Percentiles rank a stretch among this genome's conserved stretches.
Evolutionary conservation across 2,329 filamentous ascomycete genomes (phyloP).

Genomic region (Penicillium janthinellum): DNA sequence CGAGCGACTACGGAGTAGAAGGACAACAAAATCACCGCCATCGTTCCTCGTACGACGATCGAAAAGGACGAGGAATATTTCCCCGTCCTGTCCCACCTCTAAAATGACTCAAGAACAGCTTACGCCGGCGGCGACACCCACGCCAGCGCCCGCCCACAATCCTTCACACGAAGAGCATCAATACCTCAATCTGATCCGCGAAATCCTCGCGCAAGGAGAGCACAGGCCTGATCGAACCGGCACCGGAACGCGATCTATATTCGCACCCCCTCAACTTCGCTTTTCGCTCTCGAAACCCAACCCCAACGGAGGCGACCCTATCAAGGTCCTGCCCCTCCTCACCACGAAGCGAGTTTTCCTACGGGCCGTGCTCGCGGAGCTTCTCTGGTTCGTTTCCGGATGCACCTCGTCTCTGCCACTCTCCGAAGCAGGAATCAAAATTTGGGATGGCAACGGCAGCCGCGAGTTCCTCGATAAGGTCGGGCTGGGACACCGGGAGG

Average conservation of each 20-base stretch:
- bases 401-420: slow-evolving; percentile 78
- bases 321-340: slow-evolving; percentile 80
- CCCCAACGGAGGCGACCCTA: slow-evolving; percentile 43
- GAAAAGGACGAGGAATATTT: neutral
- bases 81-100: neutral
- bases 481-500: slow-evolving; percentile 77
- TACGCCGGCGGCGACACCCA: slow-evolving; percentile 1
- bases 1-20: neutral
- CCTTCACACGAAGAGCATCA: slow-evolving; percentile 81
- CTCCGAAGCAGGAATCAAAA: slow-evolving; percentile 80
- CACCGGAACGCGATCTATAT: slow-evolving; percentile 87
- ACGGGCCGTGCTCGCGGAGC: slow-evolving; percentile 84
- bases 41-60: neutral
- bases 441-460: slow-evolving; percentile 97
- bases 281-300: slow-evolving; percentile 72
- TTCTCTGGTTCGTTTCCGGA: slow-evolving; percentile 93
- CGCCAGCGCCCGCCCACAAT: slow-evolving; percentile 25
- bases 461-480: slow-evolving; percentile 86
- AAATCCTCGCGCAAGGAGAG: slow-evolving; percentile 81
- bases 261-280: slow-evolving; percentile 81
- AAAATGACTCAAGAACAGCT: slow-evolving; percentile 28
- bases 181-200: slow-evolving; percentile 84
- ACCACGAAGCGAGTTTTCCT: slow-evolving; percentile 97
- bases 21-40: neutral
- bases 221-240: slow-evolving; percentile 90